Percentiles rank a stretch among this genome's conserved stretches.
These are phyloP conservation scores for Hypoxylon sp. DNA, from an alignment of 2,329 filamentous ascomycete species.

Conservation along the genomic window DNA sequence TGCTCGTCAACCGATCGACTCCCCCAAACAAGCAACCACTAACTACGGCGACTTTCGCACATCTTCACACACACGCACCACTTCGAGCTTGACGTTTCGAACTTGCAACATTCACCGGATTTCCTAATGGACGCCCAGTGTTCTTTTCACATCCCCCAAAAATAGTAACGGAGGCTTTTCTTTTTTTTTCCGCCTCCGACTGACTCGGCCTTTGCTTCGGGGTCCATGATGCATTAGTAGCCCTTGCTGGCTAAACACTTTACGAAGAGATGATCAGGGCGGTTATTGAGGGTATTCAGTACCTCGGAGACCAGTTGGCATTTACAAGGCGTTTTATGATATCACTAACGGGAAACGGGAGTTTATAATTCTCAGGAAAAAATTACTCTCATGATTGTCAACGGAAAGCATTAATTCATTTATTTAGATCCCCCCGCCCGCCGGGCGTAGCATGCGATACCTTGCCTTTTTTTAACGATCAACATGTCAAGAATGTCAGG, in stretches of 20 bases:
- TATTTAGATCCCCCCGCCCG: not conserved
- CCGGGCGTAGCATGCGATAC: conserved; percentile 35
- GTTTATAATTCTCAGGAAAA: conserved; percentile 32
- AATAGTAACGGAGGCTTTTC: conserved; percentile 1
- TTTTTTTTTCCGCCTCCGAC: conserved; percentile 6
- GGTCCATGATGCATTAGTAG: conserved; percentile 40
- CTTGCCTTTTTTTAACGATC: conserved; percentile 13
- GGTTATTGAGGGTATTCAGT: conserved; percentile 40
- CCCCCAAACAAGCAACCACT: conserved; percentile 3
- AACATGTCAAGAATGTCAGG: conserved; percentile 40
- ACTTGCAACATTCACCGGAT: conserved; percentile 29
- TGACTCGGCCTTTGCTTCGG: conserved; percentile 39
- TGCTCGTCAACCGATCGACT: conserved; percentile 18
- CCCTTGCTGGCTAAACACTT: conserved; percentile 40
- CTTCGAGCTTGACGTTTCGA: conserved; percentile 31
- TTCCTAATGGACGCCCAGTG: conserved; percentile 22
- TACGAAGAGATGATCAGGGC: conserved; percentile 45
- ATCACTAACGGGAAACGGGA: conserved; percentile 40
- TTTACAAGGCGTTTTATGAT: conserved; percentile 45
- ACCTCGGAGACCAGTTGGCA: conserved; percentile 45
- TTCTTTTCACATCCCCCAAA: conserved; percentile 9
- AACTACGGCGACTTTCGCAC: conserved; percentile 11
- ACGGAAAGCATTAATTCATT: conserved; percentile 9
- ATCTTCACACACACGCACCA: conserved; percentile 5
- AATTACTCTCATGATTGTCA: conserved; percentile 26